These are phyloP conservation scores for Pisolithus sp. DNA, from an alignment of 768 basidiomycete species.

Conservation along the genomic window DNA sequence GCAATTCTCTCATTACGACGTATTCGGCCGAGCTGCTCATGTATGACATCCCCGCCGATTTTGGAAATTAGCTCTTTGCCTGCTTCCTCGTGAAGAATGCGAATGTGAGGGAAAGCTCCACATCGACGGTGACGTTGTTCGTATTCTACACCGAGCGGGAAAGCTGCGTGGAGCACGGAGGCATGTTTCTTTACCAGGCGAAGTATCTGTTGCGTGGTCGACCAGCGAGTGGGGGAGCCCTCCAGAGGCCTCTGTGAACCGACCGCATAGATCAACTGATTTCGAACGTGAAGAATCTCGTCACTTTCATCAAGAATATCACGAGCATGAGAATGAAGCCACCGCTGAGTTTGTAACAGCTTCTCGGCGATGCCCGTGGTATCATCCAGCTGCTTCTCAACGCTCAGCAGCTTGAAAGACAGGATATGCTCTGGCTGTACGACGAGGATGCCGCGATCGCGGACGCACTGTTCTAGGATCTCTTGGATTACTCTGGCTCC, in stretches of 20 bases:
- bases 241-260: conserved; percentile 33
- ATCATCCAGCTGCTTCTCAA: conserved; percentile 29
- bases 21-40: conserved; percentile 12
- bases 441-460: conserved; percentile 37
- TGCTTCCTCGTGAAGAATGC: conserved; percentile 1
- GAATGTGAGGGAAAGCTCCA: conserved; percentile 3
- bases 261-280: conserved; percentile 43
- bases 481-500: conserved; percentile 20
- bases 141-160: conserved; percentile 5
- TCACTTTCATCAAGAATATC: conserved; percentile 29
- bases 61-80: neutral
- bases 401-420: conserved; percentile 42
- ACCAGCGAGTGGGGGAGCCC: conserved; percentile 38
- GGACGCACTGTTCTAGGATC: conserved; percentile 35
- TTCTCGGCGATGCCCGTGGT: conserved; percentile 1
- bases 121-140: neutral
- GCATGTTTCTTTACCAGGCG: conserved; percentile 13
- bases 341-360: conserved; percentile 24
- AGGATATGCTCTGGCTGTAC: conserved; percentile 50
- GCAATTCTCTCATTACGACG: conserved; percentile 11
- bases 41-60: conserved; percentile 12
- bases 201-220: conserved; percentile 32
- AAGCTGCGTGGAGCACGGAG: neutral
- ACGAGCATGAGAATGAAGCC: conserved; percentile 19
- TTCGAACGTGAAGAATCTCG: conserved; percentile 33